phyloP scores from a whole-genome alignment of 1,139 yeast genomes.

The Taphrina communis region DNA sequence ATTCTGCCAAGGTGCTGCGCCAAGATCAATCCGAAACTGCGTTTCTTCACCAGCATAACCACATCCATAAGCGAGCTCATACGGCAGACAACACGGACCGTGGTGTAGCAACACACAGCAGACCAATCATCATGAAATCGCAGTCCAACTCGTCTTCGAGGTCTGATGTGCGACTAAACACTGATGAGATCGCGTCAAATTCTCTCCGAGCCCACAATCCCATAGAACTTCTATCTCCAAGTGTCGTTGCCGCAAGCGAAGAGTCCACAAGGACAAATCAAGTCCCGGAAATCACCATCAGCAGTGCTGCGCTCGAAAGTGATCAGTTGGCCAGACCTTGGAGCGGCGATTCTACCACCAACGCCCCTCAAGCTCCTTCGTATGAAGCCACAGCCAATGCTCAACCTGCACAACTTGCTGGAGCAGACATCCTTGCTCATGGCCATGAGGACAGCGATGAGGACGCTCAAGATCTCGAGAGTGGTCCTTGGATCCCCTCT shows the following conservation, averaged over 20 bases:
- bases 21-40: background rate
- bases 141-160: slow-evolving; percentile 13
- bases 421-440: background rate
- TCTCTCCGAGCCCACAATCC: slow-evolving; percentile 32
- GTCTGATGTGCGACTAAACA: slow-evolving; percentile 13
- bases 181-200: slow-evolving; percentile 31
- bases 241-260: background rate
- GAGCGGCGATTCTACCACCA: background rate
- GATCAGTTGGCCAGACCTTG: slow-evolving; percentile 25
- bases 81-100: background rate
- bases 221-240: slow-evolving; percentile 26
- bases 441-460: background rate
- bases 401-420: background rate
- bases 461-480: slow-evolving; percentile 1
- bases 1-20: background rate
- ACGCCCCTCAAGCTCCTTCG: slow-evolving; percentile 13
- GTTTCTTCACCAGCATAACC: slow-evolving; percentile 14
- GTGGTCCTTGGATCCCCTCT: slow-evolving; percentile 17
- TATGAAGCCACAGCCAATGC: slow-evolving; percentile 26
- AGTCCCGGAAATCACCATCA: slow-evolving; percentile 15
- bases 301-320: slow-evolving; percentile 17
- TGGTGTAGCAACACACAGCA: background rate
- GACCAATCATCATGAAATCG: background rate
- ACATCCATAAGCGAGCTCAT: slow-evolving; percentile 13
- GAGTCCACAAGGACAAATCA: background rate